Conservation (phyloP, 2,329 filamentous ascomycete species). For the Nigrospora oryzae region DNA sequence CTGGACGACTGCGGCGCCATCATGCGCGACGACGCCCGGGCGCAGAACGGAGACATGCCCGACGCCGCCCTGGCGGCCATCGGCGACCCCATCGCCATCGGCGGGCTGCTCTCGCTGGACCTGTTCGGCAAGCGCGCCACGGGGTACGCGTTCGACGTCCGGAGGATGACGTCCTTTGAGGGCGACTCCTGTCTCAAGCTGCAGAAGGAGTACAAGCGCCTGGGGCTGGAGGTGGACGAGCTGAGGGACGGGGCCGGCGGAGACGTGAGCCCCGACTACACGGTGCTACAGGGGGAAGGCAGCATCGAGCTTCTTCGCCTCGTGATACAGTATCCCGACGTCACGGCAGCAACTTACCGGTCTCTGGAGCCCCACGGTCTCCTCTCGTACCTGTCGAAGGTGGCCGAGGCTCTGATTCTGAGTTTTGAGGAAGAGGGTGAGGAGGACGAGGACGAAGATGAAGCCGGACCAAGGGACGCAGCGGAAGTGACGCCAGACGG, state of each 20-base stretch:
- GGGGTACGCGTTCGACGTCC: slow-evolving; percentile 64
- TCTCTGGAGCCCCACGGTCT: slow-evolving; percentile 57
- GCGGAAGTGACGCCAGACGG: slow-evolving; percentile 39
- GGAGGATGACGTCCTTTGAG: slow-evolving; percentile 76
- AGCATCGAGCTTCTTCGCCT: slow-evolving; percentile 45
- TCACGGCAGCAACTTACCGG: slow-evolving; percentile 53
- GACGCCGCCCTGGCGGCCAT: neutral
- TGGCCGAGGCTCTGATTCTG: slow-evolving; percentile 1
- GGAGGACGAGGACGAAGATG: slow-evolving; percentile 6
- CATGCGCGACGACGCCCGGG: neutral
- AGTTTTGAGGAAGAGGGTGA: slow-evolving; percentile 3
- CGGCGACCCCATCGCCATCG: slow-evolving; percentile 1
- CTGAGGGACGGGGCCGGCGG: slow-evolving; percentile 43
- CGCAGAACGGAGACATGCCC: neutral
- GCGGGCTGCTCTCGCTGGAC: slow-evolving; percentile 9
- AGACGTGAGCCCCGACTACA: slow-evolving; percentile 38
- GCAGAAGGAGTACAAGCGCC: slow-evolving; percentile 72
- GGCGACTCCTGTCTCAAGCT: slow-evolving; percentile 80
- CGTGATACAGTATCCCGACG: slow-evolving; percentile 55
- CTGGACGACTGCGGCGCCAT: neutral
- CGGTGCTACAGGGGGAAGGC: slow-evolving; percentile 6
- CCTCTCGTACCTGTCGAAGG: slow-evolving; percentile 43
- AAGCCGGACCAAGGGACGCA: neutral
- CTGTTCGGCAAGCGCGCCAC: slow-evolving; percentile 39
- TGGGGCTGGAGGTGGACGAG: slow-evolving; percentile 55